phyloP scores from a whole-genome alignment of 2,329 filamentous ascomycete genomes.

The Aspergillus chevalieri region DNA sequence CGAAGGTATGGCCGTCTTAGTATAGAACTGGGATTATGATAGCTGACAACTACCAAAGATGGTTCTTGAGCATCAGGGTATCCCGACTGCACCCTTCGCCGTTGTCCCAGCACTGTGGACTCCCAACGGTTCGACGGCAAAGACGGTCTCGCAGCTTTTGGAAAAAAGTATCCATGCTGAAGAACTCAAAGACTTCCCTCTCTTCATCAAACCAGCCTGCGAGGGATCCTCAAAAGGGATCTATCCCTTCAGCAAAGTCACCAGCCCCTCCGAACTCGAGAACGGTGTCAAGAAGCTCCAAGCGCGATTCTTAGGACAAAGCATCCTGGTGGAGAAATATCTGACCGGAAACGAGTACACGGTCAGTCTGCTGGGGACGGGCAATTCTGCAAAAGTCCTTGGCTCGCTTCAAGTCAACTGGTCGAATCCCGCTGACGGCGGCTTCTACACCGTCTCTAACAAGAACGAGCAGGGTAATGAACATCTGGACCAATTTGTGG shows the following conservation, averaged over 20 bases:
- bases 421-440: background rate
- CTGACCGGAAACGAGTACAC: slow-evolving; percentile 19
- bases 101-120: background rate
- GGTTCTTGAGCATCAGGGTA: slow-evolving; percentile 9
- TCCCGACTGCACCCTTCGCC: slow-evolving; percentile 12
- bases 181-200: slow-evolving; percentile 9
- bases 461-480: slow-evolving; percentile 2
- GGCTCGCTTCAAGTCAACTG: background rate
- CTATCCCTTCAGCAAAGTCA: slow-evolving; percentile 9
- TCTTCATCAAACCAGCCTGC: slow-evolving; percentile 14
- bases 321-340: slow-evolving; percentile 16
- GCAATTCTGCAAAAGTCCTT: background rate
- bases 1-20: slow-evolving; percentile 9
- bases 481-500: slow-evolving; percentile 1
- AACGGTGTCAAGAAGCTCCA: slow-evolving; percentile 9
- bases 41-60: slow-evolving; percentile 4
- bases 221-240: slow-evolving; percentile 17
- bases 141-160: too few species aligned
- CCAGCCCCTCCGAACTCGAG: slow-evolving; percentile 3
- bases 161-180: background rate
- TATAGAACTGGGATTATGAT: background rate
- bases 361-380: slow-evolving; percentile 16
- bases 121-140: too few species aligned
- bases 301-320: slow-evolving; percentile 7
- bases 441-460: background rate